Evolutionary conservation across 495 filamentous ascomycete genomes (phyloP).

Genomic region (Friedmanniomyces simplex): DNA sequence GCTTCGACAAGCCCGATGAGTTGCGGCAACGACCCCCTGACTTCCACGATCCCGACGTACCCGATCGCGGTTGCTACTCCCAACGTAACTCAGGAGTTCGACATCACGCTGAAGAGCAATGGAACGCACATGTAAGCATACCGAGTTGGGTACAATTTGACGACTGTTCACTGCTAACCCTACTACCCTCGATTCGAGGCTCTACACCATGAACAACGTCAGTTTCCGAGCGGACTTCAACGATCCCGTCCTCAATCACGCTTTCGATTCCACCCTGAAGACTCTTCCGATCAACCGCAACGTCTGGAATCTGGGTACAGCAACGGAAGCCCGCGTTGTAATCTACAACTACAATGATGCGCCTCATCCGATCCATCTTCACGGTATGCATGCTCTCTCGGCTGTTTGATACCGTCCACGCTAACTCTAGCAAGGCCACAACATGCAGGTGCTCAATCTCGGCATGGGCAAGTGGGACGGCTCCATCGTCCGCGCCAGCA

Average conservation of each 20-base stretch:
- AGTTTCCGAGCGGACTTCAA: constrained; percentile 50
- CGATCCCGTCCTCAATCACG: constrained; percentile 27
- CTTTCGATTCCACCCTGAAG: background rate
- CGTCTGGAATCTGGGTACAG: background rate
- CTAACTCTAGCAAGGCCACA: background rate
- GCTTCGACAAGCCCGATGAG: constrained; percentile 5
- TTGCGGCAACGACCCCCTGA: constrained; percentile 33
- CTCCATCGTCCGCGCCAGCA: constrained; percentile 29
- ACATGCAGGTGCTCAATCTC: constrained; percentile 38
- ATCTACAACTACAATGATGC: constrained; percentile 38
- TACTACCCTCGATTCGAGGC: no score
- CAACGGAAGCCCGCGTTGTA: constrained; percentile 37
- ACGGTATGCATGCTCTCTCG: constrained; percentile 33
- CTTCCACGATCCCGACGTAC: constrained; percentile 31
- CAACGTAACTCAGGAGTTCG: constrained; percentile 38
- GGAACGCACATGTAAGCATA: constrained; percentile 37
- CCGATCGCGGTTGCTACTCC: constrained; percentile 41
- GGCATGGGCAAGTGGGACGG: constrained; percentile 40
- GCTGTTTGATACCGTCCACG: no score
- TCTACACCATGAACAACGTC: constrained; percentile 45
- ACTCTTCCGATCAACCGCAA: background rate
- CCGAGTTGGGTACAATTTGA: no score
- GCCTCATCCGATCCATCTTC: constrained; percentile 31
- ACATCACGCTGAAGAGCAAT: constrained; percentile 40
- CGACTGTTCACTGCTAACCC: no score